Percentiles rank a stretch among this genome's conserved stretches.
These are phyloP conservation scores for Suillus cothurnatus DNA, from an alignment of 768 basidiomycete genomes.

Conservation along the genomic window DNA sequence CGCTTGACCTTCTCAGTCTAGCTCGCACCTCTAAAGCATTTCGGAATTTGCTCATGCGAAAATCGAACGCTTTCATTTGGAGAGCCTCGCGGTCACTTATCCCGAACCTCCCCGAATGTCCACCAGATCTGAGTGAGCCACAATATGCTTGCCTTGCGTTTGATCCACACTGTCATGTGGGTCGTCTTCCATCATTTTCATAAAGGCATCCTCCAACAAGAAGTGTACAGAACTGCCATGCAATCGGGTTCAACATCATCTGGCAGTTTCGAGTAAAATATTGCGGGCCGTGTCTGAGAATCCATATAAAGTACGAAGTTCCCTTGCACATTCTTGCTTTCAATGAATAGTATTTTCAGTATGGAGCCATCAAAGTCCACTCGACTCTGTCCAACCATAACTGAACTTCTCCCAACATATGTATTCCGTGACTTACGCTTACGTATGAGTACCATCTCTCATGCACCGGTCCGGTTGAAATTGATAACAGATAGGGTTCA, in stretches of 20 bases:
- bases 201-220: slow-evolving; percentile 3
- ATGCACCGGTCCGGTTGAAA: background rate
- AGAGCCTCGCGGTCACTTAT: slow-evolving; percentile 38
- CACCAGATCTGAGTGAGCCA: slow-evolving; percentile 49
- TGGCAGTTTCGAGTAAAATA: slow-evolving; percentile 37
- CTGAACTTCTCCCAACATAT: slow-evolving; percentile 6
- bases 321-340: slow-evolving; percentile 16
- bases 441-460: background rate
- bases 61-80: slow-evolving; percentile 34
- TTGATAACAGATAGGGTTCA: slow-evolving; percentile 7
- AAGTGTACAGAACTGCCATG: slow-evolving; percentile 24
- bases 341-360: background rate
- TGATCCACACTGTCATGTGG: slow-evolving; percentile 40
- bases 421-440: background rate
- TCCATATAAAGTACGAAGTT: slow-evolving; percentile 24
- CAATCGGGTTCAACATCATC: slow-evolving; percentile 27
- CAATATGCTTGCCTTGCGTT: slow-evolving; percentile 52
- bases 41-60: slow-evolving; percentile 40
- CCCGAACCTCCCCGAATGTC: slow-evolving; percentile 45
- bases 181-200: background rate
- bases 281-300: slow-evolving; percentile 23
- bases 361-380: slow-evolving; percentile 4
- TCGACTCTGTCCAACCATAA: background rate
- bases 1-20: slow-evolving; percentile 48
- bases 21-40: slow-evolving; percentile 45